phyloP scores from a whole-genome alignment of 148 eudicot genomes.

The Rhododendron molle region DNA sequence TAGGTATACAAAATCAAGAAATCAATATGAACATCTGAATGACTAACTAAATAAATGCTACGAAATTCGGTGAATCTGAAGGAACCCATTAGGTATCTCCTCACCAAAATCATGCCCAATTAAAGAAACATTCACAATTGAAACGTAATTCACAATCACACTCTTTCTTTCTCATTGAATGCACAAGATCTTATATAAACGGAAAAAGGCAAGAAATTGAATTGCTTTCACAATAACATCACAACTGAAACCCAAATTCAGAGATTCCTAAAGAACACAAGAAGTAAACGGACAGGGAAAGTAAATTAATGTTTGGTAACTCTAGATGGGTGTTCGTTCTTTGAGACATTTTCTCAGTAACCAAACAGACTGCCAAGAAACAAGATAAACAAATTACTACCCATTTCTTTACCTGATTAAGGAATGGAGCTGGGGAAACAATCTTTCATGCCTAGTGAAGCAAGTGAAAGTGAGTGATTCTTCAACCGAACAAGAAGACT shows the following conservation, averaged over 20 bases:
- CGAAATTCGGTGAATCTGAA: slow-evolving; percentile 6
- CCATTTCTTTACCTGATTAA: slow-evolving; percentile 34
- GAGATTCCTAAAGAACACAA: slow-evolving; percentile 12
- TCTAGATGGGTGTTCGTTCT: not conserved
- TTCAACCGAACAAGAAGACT: not conserved
- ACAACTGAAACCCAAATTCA: slow-evolving; percentile 6
- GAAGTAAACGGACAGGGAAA: slow-evolving; percentile 2
- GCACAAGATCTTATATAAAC: not conserved
- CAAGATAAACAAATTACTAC: slow-evolving; percentile 6
- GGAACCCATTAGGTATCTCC: slow-evolving; percentile 12
- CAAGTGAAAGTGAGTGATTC: slow-evolving; percentile 29
- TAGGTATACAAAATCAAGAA: not conserved
- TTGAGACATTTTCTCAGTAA: slow-evolving; percentile 19
- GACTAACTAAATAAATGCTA: not conserved
- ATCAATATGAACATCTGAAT: not conserved
- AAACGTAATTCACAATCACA: slow-evolving; percentile 7
- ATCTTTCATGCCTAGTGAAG: slow-evolving; percentile 36
- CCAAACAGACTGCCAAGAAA: slow-evolving; percentile 8
- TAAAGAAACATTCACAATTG: slow-evolving; percentile 28
- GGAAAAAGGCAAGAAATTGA: slow-evolving; percentile 12
- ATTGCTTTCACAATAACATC: not conserved
- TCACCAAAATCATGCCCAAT: slow-evolving; percentile 13
- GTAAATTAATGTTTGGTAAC: not conserved
- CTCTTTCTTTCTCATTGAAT: not conserved
- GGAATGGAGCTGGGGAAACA: slow-evolving; percentile 24